phyloP scores from a whole-genome alignment of 805 yeast species.

The Metschnikowia reukaufii region DNA sequence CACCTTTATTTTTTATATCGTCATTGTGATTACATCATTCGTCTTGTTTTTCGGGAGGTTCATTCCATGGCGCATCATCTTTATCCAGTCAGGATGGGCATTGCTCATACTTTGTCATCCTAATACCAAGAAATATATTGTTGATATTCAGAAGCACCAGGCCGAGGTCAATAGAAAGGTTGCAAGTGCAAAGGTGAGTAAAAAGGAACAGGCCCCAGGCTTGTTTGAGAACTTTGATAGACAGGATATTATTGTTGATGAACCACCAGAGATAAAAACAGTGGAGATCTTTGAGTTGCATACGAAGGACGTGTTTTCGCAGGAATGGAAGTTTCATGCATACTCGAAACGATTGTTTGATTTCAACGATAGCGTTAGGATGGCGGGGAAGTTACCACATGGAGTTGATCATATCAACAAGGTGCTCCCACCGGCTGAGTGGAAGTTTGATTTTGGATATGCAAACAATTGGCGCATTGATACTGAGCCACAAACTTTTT shows the following conservation, averaged over 20 bases:
- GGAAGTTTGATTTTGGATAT: constrained; percentile 61
- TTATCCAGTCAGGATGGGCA: constrained; percentile 61
- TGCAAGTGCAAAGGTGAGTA: not conserved
- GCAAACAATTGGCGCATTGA: constrained; percentile 69
- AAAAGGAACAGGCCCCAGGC: not conserved
- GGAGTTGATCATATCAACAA: constrained; percentile 58
- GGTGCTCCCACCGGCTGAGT: constrained; percentile 65
- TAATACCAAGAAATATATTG: constrained; percentile 34
- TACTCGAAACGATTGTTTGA: constrained; percentile 61
- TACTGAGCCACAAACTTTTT: constrained; percentile 51
- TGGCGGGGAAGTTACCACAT: constrained; percentile 55
- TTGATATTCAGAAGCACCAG: constrained; percentile 12
- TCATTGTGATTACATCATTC: constrained; percentile 32
- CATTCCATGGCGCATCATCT: constrained; percentile 64
- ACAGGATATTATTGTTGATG: constrained; percentile 66
- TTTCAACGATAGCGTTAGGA: constrained; percentile 39
- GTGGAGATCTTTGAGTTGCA: constrained; percentile 82
- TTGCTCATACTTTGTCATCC: constrained; percentile 61
- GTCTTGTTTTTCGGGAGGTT: constrained; percentile 47
- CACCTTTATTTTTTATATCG: constrained; percentile 52
- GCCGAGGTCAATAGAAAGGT: constrained; percentile 24
- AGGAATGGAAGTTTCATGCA: constrained; percentile 60
- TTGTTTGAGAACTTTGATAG: constrained; percentile 35
- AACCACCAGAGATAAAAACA: constrained; percentile 54
- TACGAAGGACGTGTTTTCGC: constrained; percentile 57